phyloP scores from a whole-genome alignment of 2,329 filamentous ascomycete species.

The Fusarium cicatricum region DNA sequence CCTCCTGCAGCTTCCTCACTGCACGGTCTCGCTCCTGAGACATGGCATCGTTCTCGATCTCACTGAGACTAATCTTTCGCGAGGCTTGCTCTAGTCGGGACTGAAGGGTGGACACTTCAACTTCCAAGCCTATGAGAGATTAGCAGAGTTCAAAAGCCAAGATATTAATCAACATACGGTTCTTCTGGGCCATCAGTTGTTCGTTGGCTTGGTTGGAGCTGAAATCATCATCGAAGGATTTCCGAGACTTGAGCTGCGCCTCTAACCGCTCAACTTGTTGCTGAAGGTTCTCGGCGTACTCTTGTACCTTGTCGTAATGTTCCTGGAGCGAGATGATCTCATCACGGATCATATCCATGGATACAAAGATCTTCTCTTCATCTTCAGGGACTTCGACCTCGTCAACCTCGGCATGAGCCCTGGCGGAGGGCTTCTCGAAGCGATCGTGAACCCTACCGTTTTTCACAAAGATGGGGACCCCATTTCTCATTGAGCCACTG shows the following conservation, averaged over 20 bases:
- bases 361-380: conserved; percentile 66
- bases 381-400: conserved; percentile 60
- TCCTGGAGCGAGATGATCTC: conserved; percentile 64
- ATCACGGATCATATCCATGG: conserved; percentile 68
- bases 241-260: conserved; percentile 56
- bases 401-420: conserved; percentile 58
- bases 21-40: conserved; percentile 71
- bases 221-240: conserved; percentile 51
- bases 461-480: conserved; percentile 64
- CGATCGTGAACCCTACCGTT: conserved; percentile 60
- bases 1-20: conserved; percentile 67
- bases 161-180: conserved; percentile 54
- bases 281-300: conserved; percentile 62
- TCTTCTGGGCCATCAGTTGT: conserved; percentile 61
- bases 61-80: conserved; percentile 67
- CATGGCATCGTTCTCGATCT: conserved; percentile 70
- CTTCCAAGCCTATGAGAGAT: conserved; percentile 59
- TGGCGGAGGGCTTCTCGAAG: conserved; percentile 44
- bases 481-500: conserved; percentile 59
- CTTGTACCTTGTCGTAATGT: conserved; percentile 63
- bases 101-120: conserved; percentile 67
- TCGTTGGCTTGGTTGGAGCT: conserved; percentile 55
- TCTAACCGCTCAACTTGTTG: conserved; percentile 61
- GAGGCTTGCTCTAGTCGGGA: conserved; percentile 69
- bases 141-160: not conserved